Conservation (phyloP, 768 basidiomycete species). For the Tricholoma sp. region DNA sequence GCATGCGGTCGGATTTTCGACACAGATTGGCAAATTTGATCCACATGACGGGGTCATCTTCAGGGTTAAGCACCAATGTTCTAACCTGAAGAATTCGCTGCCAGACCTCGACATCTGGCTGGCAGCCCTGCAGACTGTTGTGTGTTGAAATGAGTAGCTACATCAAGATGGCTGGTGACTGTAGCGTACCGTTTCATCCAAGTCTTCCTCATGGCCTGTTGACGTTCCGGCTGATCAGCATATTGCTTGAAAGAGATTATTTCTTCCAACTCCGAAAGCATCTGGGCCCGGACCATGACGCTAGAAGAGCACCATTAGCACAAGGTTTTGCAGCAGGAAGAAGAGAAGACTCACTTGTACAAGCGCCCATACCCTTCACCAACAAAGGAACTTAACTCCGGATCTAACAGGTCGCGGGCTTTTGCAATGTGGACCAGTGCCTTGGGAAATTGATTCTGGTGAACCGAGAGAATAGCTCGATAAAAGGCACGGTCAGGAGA, state of each 20-base stretch:
- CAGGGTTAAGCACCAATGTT: conserved; percentile 87
- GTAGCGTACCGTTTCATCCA: conserved; percentile 88
- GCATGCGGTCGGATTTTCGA: conserved; percentile 90
- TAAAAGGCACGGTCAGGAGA: conserved; percentile 95
- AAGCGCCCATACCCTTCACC: conserved; percentile 97
- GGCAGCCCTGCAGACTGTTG: conserved; percentile 84
- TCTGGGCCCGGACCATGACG: conserved; percentile 95
- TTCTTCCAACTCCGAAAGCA: conserved; percentile 97
- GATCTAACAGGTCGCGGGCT: conserved; percentile 88
- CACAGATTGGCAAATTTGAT: conserved; percentile 98
- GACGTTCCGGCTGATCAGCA: conserved; percentile 91
- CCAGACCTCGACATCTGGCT: conserved; percentile 99
- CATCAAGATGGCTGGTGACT: background rate
- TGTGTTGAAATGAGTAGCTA: background rate
- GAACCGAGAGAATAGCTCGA: conserved; percentile 90
- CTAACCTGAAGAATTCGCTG: conserved; percentile 95
- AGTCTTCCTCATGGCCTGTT: conserved; percentile 83
- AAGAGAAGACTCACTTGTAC: conserved; percentile 66
- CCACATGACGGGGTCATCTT: conserved; percentile 96
- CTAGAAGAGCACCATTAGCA: conserved; percentile 33
- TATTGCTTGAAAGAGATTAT: conserved; percentile 95
- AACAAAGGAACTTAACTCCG: conserved; percentile 85
- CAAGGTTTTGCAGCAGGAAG: background rate
- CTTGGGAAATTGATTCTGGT: conserved; percentile 93
- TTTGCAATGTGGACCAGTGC: conserved; percentile 87